phyloP scores from a whole-genome alignment of 2,329 filamentous ascomycete species.

The Beauveria australis region DNA sequence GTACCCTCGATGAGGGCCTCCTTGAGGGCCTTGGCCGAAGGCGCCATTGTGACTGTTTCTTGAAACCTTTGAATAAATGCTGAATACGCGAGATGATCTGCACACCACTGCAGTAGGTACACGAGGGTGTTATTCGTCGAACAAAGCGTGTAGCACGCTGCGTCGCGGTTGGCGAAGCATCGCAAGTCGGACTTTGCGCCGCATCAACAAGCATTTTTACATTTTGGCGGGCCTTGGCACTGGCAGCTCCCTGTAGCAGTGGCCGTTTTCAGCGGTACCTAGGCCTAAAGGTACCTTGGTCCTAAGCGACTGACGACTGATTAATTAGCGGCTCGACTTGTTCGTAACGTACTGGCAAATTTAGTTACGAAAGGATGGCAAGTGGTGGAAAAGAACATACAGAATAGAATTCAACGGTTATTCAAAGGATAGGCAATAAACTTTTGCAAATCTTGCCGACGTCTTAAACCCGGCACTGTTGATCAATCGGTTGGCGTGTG shows the following conservation, averaged over 20 bases:
- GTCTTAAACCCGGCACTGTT: not conserved
- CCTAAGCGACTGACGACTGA: not conserved
- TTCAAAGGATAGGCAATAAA: not conserved
- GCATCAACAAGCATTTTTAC: not conserved
- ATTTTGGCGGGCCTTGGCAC: not conserved
- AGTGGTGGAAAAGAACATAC: not conserved
- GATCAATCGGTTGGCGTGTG: not conserved
- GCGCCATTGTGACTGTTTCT: slow-evolving; percentile 26
- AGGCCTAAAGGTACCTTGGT: not conserved
- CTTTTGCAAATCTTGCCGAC: not conserved
- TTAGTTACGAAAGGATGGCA: not conserved
- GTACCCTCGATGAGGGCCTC: slow-evolving; percentile 39
- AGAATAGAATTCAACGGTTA: not conserved
- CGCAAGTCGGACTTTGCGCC: not conserved
- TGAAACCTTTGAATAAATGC: not conserved
- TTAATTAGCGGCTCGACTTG: slow-evolving; percentile 4
- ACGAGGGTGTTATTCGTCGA: not conserved
- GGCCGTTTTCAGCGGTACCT: not conserved
- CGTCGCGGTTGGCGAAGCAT: slow-evolving; percentile 2
- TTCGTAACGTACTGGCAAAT: not conserved
- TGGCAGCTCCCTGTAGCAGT: not conserved
- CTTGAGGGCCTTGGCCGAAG: slow-evolving; percentile 34
- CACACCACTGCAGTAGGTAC: not conserved
- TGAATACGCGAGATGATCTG: not conserved
- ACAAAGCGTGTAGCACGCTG: not conserved